A percentile compares a stretch with the other conserved stretches of the same genome.
phyloP scores from a whole-genome alignment of 23 red algal genomes.

The Gracilariopsis chorda region DNA sequence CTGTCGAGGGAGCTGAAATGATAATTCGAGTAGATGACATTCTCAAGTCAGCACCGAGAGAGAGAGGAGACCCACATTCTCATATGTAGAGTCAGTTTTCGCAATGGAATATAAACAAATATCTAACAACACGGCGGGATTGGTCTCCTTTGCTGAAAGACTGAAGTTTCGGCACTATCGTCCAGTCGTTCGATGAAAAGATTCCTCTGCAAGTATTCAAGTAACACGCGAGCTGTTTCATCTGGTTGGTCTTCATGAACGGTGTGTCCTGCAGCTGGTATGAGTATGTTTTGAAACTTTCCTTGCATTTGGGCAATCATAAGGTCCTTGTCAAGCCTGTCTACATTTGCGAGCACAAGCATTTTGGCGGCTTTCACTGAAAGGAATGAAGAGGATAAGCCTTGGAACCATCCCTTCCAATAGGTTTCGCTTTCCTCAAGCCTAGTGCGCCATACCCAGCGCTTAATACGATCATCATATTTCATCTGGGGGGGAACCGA shows the following conservation, averaged over 20 bases:
- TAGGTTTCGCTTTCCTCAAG: slow-evolving; percentile 70
- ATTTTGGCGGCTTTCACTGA: slow-evolving; percentile 74
- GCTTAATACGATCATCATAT: not conserved
- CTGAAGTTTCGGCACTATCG: not conserved
- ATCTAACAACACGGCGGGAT: slow-evolving; percentile 61
- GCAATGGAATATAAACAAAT: not conserved
- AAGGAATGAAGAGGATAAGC: slow-evolving; percentile 73
- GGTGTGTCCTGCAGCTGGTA: slow-evolving; percentile 77
- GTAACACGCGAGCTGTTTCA: slow-evolving; percentile 42
- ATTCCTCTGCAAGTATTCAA: slow-evolving; percentile 69
- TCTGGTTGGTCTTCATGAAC: slow-evolving; percentile 90
- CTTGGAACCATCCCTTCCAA: slow-evolving; percentile 96
- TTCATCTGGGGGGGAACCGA: slow-evolving; percentile 75
- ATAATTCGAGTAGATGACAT: slow-evolving; percentile 98
- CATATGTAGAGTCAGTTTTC: slow-evolving; percentile 45
- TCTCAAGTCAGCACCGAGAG: slow-evolving; percentile 87
- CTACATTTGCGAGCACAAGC: slow-evolving; percentile 86
- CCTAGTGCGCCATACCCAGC: slow-evolving; percentile 67
- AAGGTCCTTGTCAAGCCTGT: slow-evolving; percentile 86
- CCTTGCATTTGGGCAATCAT: slow-evolving; percentile 99
- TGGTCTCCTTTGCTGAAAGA: slow-evolving; percentile 30
- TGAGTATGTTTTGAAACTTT: slow-evolving; percentile 84
- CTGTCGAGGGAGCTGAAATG: slow-evolving; percentile 97
- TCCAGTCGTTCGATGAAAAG: slow-evolving; percentile 11
- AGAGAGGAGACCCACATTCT: slow-evolving; percentile 68